phyloP scores from a whole-genome alignment of 1,284 basidiomycete genomes.

The Coriolopsis trogii region DNA sequence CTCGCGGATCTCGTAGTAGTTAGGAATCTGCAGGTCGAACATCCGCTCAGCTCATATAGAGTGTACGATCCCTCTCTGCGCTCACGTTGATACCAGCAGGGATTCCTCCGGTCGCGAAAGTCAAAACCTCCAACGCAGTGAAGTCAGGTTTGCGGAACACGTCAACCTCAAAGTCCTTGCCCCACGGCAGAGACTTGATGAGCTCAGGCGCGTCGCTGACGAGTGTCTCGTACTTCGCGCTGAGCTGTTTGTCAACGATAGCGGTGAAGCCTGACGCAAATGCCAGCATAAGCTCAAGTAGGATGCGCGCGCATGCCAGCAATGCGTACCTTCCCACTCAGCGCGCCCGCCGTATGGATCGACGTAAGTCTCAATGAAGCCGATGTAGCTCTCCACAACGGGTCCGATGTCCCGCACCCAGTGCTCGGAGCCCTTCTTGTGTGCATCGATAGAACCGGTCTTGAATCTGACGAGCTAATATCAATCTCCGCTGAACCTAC shows the following conservation, averaged over 20 bases:
- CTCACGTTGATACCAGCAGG: constrained; percentile 82
- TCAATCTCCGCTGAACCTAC: too few relatives aligned
- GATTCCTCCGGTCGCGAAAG: constrained; percentile 83
- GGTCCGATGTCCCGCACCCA: constrained; percentile 89
- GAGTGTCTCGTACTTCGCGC: constrained; percentile 78
- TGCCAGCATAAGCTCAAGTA: background rate
- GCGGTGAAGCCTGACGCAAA: constrained; percentile 72
- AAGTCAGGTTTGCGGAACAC: constrained; percentile 86
- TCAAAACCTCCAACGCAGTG: constrained; percentile 78
- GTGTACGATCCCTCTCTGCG: background rate
- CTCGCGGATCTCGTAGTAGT: constrained; percentile 83
- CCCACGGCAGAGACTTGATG: constrained; percentile 85
- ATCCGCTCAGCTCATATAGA: background rate
- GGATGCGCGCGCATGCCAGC: background rate
- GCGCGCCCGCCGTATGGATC: constrained; percentile 84
- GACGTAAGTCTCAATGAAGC: constrained; percentile 71
- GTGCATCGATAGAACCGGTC: constrained; percentile 76
- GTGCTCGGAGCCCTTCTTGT: constrained; percentile 73
- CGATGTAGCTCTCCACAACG: constrained; percentile 86
- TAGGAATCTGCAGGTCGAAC: constrained; percentile 43
- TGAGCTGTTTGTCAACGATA: constrained; percentile 82
- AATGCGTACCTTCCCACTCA: constrained; percentile 82
- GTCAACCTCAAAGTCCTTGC: constrained; percentile 80
- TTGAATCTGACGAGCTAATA: constrained; percentile 57
- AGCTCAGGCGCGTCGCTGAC: constrained; percentile 76